These are phyloP conservation scores for Akebia trifoliata DNA, from an alignment of 164 flowering plant species.

Conservation along the genomic window DNA sequence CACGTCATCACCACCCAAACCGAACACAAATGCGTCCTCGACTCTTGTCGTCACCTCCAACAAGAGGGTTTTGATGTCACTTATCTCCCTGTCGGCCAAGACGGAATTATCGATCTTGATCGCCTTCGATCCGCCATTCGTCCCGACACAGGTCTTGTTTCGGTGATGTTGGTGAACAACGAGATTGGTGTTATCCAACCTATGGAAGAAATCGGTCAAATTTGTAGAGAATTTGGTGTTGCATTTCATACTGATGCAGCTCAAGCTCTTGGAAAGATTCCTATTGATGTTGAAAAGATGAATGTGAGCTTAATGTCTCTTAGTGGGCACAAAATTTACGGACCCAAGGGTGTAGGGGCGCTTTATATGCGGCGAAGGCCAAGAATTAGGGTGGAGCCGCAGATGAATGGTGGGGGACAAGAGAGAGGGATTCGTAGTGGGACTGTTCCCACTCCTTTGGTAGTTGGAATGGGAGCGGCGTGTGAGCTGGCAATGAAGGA, in stretches of 20 bases:
- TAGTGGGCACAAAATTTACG: conserved; percentile 90
- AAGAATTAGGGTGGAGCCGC: conserved; percentile 81
- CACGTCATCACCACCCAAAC: conserved; percentile 96
- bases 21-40: conserved; percentile 97
- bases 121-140: conserved; percentile 47
- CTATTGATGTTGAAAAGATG: conserved; percentile 79
- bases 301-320: conserved; percentile 83
- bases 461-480: conserved; percentile 94
- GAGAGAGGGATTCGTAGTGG: conserved; percentile 93
- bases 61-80: conserved; percentile 91
- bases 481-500: conserved; percentile 80
- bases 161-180: conserved; percentile 87
- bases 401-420: conserved; percentile 96
- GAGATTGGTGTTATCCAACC: conserved; percentile 98
- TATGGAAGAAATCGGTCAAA: conserved; percentile 75
- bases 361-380: conserved; percentile 80
- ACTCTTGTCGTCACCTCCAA: conserved; percentile 85
- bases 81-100: conserved; percentile 68
- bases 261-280: conserved; percentile 85
- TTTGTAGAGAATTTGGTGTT: conserved; percentile 60
- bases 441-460: conserved; percentile 90
- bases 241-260: conserved; percentile 93
- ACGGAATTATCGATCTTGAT: conserved; percentile 71
- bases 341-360: conserved; percentile 94
- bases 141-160: conserved; percentile 82